Evolutionary conservation across 129 eudicot species (phyloP).

Genomic region (Lactuca sativa): DNA sequence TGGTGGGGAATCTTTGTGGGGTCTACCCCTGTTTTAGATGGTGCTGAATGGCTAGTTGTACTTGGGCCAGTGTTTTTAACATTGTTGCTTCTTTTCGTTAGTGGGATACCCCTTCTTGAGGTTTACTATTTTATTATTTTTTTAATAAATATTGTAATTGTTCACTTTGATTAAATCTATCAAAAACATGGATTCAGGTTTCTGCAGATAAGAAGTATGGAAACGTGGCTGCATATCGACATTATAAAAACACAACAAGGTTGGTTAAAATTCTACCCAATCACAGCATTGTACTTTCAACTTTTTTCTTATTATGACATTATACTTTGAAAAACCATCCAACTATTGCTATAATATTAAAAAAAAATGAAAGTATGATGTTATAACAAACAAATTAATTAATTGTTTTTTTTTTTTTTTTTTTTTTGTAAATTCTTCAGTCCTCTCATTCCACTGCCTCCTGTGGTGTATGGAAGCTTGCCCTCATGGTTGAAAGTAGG

Average conservation of each 20-base stretch:
- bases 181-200: conserved; percentile 46
- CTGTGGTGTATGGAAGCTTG: conserved; percentile 54
- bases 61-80: conserved; percentile 86
- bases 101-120: conserved; percentile 97
- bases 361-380: too few relatives aligned
- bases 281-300: too few relatives aligned
- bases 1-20: conserved; percentile 99
- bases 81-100: conserved; percentile 79
- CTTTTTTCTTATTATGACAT: too few relatives aligned
- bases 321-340: too few relatives aligned
- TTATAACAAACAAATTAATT: too few relatives aligned
- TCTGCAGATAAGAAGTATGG: conserved; percentile 94
- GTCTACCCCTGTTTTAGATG: conserved; percentile 73
- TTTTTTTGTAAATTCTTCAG: conserved; percentile 40
- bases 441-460: conserved; percentile 86
- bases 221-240: conserved; percentile 55
- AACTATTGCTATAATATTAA: too few relatives aligned
- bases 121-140: conserved; percentile 31
- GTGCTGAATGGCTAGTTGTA: conserved; percentile 93
- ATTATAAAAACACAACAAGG: conserved; percentile 87
- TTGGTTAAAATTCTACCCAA: neutral
- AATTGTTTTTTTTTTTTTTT: neutral
- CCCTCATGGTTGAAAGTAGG: conserved; percentile 76
- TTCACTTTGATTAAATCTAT: conserved; percentile 1
- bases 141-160: neutral